These are phyloP conservation scores for Thecamonas trahens DNA, from an alignment of 78 protist species.

Conservation along the genomic window DNA sequence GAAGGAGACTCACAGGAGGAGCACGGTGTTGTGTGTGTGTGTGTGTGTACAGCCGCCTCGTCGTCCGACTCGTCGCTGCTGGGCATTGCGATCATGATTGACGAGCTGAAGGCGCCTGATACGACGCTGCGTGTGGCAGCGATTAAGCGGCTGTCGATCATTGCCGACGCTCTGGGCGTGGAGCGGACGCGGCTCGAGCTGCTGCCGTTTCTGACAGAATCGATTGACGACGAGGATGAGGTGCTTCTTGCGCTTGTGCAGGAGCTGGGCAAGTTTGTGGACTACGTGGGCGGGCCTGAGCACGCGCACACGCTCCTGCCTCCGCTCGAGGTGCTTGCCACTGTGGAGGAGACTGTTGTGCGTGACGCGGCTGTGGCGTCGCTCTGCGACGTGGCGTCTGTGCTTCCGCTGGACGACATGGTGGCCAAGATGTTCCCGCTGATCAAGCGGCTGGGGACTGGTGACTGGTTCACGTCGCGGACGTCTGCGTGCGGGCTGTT, in stretches of 20 bases:
- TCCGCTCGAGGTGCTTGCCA: conserved; percentile 82
- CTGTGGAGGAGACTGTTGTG: conserved; percentile 88
- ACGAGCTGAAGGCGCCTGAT: conserved; percentile 63
- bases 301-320: conserved; percentile 60
- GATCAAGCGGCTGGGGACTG: conserved; percentile 58
- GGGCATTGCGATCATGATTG: conserved; percentile 75
- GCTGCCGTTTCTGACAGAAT: conserved; percentile 82
- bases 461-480: conserved; percentile 90
- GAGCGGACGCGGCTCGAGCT: conserved; percentile 90
- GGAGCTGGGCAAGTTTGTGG: conserved; percentile 81
- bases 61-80: too few species aligned
- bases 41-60: too few species aligned
- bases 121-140: conserved; percentile 67
- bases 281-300: conserved; percentile 85
- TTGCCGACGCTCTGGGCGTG: conserved; percentile 88
- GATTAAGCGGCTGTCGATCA: conserved; percentile 74
- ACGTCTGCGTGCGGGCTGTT: conserved; percentile 86
- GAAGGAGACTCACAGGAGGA: too few species aligned
- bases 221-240: conserved; percentile 92
- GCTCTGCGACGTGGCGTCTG: conserved; percentile 43
- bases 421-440: conserved; percentile 52
- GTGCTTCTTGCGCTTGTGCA: conserved; percentile 86
- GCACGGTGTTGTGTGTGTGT: too few species aligned
- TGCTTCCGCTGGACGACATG: conserved; percentile 33
- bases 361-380: conserved; percentile 90